Base-by-base conservation (phyloP, 2,329 filamentous ascomycete genomes). In the Ophiocordyceps polyrhachis-furcata region DNA sequence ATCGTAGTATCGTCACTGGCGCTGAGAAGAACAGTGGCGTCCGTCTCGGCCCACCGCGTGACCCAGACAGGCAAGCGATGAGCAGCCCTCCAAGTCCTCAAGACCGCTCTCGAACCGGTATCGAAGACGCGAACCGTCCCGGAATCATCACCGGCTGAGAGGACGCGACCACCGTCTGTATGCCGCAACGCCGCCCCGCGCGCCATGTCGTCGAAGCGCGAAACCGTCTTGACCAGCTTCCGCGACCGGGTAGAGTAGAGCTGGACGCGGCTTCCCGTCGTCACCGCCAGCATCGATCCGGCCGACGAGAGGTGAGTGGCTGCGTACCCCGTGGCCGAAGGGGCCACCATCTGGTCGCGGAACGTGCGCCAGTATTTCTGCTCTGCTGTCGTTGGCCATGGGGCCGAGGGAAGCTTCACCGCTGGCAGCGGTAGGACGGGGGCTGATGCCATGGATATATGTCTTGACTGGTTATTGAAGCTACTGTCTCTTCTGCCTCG, bases 281-380 rank as follows among this genome's bases (percentile, higher is more conserved):
- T 96, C 49, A 95, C 84, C 46, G 85, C 88, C 62, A 98, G 96
- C 46, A 82, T 71, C 58, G 87, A 81, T 61, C 71, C 74, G 54
- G 65, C 68, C 64, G 80, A 81, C 43, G 84, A 88, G 60, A 98
- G 93, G 62, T 93, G 81, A 31, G 87, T 94, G 55, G 98, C 77
- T 41, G 86, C 83, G 60, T 83, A 87, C 58, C 85, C 84, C 51
- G 91, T 86, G 51, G 88, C 87, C 50, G 89, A 93, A 41, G 91
- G 84, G 49, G 96, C 79, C 49, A 89, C 79, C 47, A 93, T 77
- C 52, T 88, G 84, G 53, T 88, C 91, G 65, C 85, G 87, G 70
- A 98, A 98, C 13, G 83, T 81, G 58, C 82, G 83, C 93, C 93
- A 98, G 71, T 96, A 96, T 52, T 81, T 76, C 66, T 96, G 88